Evolutionary conservation across 441 rosid genomes (phyloP), one percentile per base, ranked within the genome.

Genomic region (Iberis amara): DNA sequence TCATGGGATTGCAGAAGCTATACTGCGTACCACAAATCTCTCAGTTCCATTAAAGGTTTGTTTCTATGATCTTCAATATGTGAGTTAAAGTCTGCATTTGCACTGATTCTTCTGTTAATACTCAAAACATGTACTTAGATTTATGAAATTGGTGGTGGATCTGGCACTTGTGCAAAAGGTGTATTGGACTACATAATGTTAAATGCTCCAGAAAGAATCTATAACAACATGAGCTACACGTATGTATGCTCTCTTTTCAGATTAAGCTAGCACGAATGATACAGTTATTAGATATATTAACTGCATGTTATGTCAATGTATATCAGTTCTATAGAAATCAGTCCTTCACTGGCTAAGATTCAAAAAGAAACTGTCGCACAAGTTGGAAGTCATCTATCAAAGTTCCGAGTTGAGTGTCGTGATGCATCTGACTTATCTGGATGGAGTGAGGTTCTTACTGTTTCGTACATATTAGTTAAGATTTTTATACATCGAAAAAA

Each of bases 131-230:
- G 47, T 72, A 46, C 60, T 68, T 84, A 91, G 98, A 82, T 86
- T 62, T 88, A 80, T 79, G 96, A 89, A 81, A 92, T 84, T 64
- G 96, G 92, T 42, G 97, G 97, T 77, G 98, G 98, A 67, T 92
- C 97, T 54, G 98, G 98, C 71, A 86, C 90, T 47, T 84, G 92
- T 75, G 96, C 96, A 0, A 89, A 78, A 78, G 94, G 96, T 71
- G 76, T 89, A 66, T 70, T 89, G 86, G 97, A 92, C 76, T 92
- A 89, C 81, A 86, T 92, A 52, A 86, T 75, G 96, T 73, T 84
- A 74, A 86, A 86, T 69, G 97, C 94, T 14, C 94, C 97, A 41
- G 74, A 76, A 55, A 81, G 91, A 77, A 79, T 89, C 61, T 89
- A 92, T 74, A 86, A 78, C 71, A 84, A 57, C 70, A 89, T 89